A percentile compares a stretch with the other conserved stretches of the same genome.
phyloP scores from a whole-genome alignment of 2,329 filamentous ascomycete genomes.

The Penicillium vulpinum region DNA sequence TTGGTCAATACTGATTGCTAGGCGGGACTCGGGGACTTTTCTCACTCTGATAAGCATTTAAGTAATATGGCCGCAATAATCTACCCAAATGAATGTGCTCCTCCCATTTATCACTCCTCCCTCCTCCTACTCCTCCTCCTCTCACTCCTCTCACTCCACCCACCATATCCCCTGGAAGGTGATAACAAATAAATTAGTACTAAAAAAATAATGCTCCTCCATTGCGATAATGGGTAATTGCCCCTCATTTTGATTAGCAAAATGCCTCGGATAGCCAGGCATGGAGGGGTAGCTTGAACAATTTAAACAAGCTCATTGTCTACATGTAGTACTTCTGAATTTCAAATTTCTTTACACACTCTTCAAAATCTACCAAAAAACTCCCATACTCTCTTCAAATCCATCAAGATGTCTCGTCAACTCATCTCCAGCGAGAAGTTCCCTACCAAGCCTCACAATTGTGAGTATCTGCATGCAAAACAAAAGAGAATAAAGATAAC shows the following conservation, averaged over 20 bases:
- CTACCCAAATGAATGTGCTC: background rate
- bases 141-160: slow-evolving; percentile 9
- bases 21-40: no score
- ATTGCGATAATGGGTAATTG: background rate
- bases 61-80: background rate
- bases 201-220: slow-evolving; percentile 2
- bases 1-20: accelerated
- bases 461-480: slow-evolving; percentile 25
- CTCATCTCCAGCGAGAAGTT: slow-evolving; percentile 52
- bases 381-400: no score
- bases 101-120: slow-evolving; percentile 18
- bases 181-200: background rate
- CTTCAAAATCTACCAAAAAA: slow-evolving; percentile 9
- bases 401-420: slow-evolving; percentile 50
- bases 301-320: slow-evolving; percentile 8
- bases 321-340: background rate
- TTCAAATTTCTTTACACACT: background rate
- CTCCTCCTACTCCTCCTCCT: slow-evolving; percentile 11
- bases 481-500: background rate
- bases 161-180: background rate
- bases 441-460: slow-evolving; percentile 51
- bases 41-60: background rate
- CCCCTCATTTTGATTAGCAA: background rate
- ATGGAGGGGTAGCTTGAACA: background rate
- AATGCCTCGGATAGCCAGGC: background rate